Evolutionary conservation across 257 asterid species (phyloP).

Genomic region (Ehretia macrophylla): DNA sequence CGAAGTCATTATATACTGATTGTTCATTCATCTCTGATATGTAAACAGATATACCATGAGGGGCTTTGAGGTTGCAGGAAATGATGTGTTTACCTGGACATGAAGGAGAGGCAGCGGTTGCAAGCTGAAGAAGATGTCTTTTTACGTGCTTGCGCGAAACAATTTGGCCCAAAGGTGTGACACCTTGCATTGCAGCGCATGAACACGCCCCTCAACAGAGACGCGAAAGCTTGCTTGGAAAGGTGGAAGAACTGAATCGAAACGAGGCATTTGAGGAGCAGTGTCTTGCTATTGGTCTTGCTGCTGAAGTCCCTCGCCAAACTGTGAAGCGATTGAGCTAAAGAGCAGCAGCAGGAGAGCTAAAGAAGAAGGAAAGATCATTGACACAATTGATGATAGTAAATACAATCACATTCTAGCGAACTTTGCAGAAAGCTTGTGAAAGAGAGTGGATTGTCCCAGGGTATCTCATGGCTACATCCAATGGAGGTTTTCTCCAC

Average conservation of each 20-base stretch:
- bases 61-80: slow-evolving; percentile 42
- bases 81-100: slow-evolving; percentile 35
- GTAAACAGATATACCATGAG: slow-evolving; percentile 31
- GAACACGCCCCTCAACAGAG: slow-evolving; percentile 47
- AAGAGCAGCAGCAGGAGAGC: slow-evolving; percentile 47
- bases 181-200: slow-evolving; percentile 56
- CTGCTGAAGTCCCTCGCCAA: slow-evolving; percentile 63
- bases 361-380: slow-evolving; percentile 26
- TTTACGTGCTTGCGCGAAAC: slow-evolving; percentile 51
- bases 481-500: slow-evolving; percentile 34
- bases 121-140: slow-evolving; percentile 69
- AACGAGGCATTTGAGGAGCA: slow-evolving; percentile 59
- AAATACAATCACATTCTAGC: slow-evolving; percentile 54
- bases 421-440: slow-evolving; percentile 60
- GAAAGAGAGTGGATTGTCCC: slow-evolving; percentile 22
- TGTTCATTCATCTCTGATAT: slow-evolving; percentile 1
- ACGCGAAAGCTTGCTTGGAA: slow-evolving; percentile 66
- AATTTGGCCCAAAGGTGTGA: slow-evolving; percentile 65
- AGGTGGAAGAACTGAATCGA: slow-evolving; percentile 71
- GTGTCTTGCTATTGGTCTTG: slow-evolving; percentile 51
- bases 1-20: too few relatives aligned
- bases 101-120: slow-evolving; percentile 80
- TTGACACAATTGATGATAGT: slow-evolving; percentile 43
- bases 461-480: slow-evolving; percentile 42
- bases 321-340: slow-evolving; percentile 67